phyloP scores from a whole-genome alignment of 2,329 filamentous ascomycete genomes.

The Trematosphaeria pertusa region DNA sequence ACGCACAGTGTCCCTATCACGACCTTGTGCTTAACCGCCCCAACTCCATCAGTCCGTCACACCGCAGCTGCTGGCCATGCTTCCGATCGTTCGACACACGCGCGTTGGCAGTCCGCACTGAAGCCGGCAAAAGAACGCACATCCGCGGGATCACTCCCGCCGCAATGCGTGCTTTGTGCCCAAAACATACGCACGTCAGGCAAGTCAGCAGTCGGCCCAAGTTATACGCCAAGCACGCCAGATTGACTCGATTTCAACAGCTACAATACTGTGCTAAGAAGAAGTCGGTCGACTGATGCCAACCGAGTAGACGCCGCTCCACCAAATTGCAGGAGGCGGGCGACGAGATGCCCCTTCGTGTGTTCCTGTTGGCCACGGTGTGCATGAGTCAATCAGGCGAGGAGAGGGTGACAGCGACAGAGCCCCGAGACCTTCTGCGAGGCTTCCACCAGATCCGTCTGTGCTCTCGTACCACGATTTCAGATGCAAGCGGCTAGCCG shows the following conservation, averaged over 20 bases:
- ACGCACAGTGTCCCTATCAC: conserved; percentile 6
- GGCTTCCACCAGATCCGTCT: conserved; percentile 47
- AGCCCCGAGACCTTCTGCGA: conserved; percentile 20
- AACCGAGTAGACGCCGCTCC: background rate
- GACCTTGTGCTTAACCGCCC: conserved; percentile 6
- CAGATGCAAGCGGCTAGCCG: conserved; percentile 33
- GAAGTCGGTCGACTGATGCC: too few relatives aligned
- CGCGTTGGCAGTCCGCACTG: background rate
- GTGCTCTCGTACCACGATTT: conserved; percentile 37
- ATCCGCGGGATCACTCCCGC: conserved; percentile 6
- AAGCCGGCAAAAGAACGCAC: background rate
- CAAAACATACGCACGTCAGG: conserved; percentile 9
- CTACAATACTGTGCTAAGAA: too few relatives aligned
- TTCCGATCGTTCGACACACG: background rate
- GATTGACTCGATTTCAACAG: too few relatives aligned
- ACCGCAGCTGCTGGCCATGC: background rate
- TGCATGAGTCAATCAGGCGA: conserved; percentile 21
- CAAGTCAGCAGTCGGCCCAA: conserved; percentile 3
- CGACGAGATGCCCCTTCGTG: conserved; percentile 11
- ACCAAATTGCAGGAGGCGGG: conserved; percentile 23
- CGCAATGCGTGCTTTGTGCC: conserved; percentile 14
- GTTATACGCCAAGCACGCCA: conserved; percentile 10
- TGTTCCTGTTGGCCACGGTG: background rate
- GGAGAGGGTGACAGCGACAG: conserved; percentile 11
- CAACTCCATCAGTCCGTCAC: conserved; percentile 1